Base-by-base conservation (phyloP, 2,329 filamentous ascomycete genomes). In the Colletotrichum orbiculare region DNA sequence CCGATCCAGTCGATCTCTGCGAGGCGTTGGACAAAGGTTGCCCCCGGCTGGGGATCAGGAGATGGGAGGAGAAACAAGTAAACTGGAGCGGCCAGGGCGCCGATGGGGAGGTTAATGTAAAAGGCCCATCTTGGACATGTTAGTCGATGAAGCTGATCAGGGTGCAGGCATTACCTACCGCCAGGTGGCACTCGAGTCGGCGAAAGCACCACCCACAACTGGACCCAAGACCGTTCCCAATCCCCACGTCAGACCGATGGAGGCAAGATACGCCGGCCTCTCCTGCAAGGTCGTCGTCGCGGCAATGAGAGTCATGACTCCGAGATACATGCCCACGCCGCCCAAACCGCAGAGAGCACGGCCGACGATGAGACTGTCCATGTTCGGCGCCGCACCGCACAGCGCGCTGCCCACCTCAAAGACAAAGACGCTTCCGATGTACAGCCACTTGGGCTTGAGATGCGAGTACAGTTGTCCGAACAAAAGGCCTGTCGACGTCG, bases 51-150 rank as follows among this genome's bases (percentile, higher is more conserved):
- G 8, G 68, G 70, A n/a, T 72, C 67, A 2, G 71, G 60, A 3
- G 70, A 67, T 0, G 74, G 71, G 3, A 77, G 66, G 33, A 74
- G 60, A 43, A 74, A 73, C 46, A 78, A 17, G 43, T 71, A 75
- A 6, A 73, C 70, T 1, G 75, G 74, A 2, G 69, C 65, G 6
- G 69, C 66, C 67, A 75, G 52, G 7, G 71, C 81, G 12, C 74
- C 83, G n/a, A 81, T 81, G 52, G 82, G 74, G 6, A 87, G 74
- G 64, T 87, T 87, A 71, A 87, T 83, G 66, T 88, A 88, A 54
- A 81, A 81, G 1, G 74, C 73, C 76, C 76, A 81, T 3, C 63
- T 65, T 4, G 2, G 13, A 0, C 4, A 8, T 1, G 45, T 65
- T 2, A 65, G 58, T 25, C 10, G 13, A 1, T 34, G 13, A 10